Evolutionary conservation across 2,329 filamentous ascomycete genomes (phyloP).

Genomic region (Colletotrichum lupini): DNA sequence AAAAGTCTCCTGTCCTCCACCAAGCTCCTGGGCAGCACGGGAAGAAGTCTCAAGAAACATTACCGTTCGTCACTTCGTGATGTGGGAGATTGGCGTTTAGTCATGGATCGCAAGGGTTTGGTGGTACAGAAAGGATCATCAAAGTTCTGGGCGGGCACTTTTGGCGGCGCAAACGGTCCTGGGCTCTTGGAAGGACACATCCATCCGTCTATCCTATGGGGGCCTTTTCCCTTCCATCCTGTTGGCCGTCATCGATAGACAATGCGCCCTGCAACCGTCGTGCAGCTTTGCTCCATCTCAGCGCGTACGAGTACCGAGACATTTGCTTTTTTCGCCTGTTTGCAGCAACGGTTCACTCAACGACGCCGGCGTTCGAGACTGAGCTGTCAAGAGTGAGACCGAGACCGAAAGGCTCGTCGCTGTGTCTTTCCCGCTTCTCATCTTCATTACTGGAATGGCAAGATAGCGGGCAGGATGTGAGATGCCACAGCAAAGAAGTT

Average conservation of each 20-base stretch:
- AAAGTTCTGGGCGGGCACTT: neutral
- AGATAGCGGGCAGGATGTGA: neutral
- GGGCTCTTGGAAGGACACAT: neutral
- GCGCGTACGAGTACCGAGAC: conserved; percentile 7
- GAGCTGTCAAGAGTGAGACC: neutral
- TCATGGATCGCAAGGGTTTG: neutral
- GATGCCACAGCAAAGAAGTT: neutral
- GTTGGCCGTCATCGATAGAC: neutral
- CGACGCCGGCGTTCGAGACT: neutral
- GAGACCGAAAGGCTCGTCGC: neutral
- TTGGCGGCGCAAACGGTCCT: neutral
- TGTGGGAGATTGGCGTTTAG: conserved; percentile 1
- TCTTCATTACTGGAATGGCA: neutral
- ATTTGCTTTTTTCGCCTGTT: neutral
- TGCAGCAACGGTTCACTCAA: neutral
- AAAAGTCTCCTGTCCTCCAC: neutral
- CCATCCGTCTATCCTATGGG: neutral
- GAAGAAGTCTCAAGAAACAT: neutral
- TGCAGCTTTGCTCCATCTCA: neutral
- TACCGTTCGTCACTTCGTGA: too few relatives aligned
- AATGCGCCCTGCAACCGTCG: neutral
- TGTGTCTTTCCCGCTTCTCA: neutral
- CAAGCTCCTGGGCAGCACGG: neutral
- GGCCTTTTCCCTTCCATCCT: neutral
- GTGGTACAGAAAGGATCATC: neutral